Evolutionary conservation across 257 asterid genomes (phyloP), one percentile per base, ranked within the genome.

Genomic region (Ballota nigra): DNA sequence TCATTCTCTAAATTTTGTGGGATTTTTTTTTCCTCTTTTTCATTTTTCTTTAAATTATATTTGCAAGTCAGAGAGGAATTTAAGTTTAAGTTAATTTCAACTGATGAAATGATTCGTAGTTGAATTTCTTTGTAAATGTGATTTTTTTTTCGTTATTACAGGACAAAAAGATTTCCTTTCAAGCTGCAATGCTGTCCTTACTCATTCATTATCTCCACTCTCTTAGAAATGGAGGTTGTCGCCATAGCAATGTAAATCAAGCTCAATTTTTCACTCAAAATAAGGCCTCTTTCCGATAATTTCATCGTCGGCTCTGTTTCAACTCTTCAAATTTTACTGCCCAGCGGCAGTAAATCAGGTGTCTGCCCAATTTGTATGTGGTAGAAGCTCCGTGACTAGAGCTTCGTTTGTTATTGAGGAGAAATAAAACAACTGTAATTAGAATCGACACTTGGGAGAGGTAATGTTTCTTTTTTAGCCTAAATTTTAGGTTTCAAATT

Each of bases 371-470:
- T 63, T 5, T 28, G 67, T 36, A 16, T 81, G 75, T 1, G 69
- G 78, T 55, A 75, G 72, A 65, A 51, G 73, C 53, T 74, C 70
- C 28, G 77, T 76, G 4, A 33, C 79, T 1, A 82, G 81, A 76
- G 95, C 89, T 78, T 92, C 96, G 1, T 73, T 86, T 73, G 82
- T 90, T n/a, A 80, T 81, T 4, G 92, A 89, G 68, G 91, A 87
- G 79, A 68, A 82, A 77, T 0, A 87, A 80, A 82, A 74, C 92
- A 38, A 96, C 97, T 23, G 88, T 91, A 2, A 89, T 93, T 59
- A 84, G 97, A 74, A 89, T 93, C 67, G 98, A 97, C 18, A 91
- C 98, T 15, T 67, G 98, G 71, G 98, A 96, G 64, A 93, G 98
- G 98, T 93, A 79, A 70, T 63, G 57, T 77, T 77, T 41, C 53